These are phyloP conservation scores for Malus hybrid DNA, from an alignment of 331 rosid species.

Conservation along the genomic window DNA sequence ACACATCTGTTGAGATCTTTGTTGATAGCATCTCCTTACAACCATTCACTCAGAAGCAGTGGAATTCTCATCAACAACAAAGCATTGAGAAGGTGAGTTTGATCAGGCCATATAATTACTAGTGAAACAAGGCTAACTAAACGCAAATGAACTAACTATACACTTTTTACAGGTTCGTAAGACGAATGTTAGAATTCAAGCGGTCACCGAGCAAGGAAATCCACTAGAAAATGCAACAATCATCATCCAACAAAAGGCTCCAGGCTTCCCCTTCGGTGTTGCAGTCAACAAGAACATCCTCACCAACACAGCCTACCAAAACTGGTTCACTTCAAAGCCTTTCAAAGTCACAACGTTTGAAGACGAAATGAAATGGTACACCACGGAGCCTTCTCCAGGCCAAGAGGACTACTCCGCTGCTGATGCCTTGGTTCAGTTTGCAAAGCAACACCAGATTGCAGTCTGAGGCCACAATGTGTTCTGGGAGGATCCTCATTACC, in stretches of 20 bases:
- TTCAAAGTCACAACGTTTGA: conserved; percentile 23
- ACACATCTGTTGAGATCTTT: conserved; percentile 30
- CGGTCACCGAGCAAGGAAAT: conserved; percentile 33
- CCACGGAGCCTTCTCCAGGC: conserved; percentile 36
- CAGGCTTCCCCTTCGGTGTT: conserved; percentile 51
- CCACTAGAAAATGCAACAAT: conserved; percentile 48
- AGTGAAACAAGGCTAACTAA: background rate
- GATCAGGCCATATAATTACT: background rate
- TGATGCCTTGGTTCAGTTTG: conserved; percentile 47
- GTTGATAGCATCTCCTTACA: conserved; percentile 49
- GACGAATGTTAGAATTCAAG: conserved; percentile 32
- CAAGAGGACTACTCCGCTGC: conserved; percentile 28
- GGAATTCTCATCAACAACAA: conserved; percentile 49
- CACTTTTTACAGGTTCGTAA: conserved; percentile 37
- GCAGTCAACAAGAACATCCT: conserved; percentile 47
- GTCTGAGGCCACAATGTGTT: conserved; percentile 70
- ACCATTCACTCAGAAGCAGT: conserved; percentile 44
- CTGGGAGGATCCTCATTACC: conserved; percentile 45
- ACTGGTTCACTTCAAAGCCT: conserved; percentile 49
- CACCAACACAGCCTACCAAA: conserved; percentile 32
- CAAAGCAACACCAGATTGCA: conserved; percentile 26
- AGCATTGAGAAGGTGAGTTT: conserved; percentile 48
- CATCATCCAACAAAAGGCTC: conserved; percentile 1
- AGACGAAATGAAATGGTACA: conserved; percentile 84
- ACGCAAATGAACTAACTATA: background rate